Evolutionary conservation across 2,329 filamentous ascomycete species (phyloP), one percentile per base, ranked within the genome.

Genomic region (Calonectria leucothoes): DNA sequence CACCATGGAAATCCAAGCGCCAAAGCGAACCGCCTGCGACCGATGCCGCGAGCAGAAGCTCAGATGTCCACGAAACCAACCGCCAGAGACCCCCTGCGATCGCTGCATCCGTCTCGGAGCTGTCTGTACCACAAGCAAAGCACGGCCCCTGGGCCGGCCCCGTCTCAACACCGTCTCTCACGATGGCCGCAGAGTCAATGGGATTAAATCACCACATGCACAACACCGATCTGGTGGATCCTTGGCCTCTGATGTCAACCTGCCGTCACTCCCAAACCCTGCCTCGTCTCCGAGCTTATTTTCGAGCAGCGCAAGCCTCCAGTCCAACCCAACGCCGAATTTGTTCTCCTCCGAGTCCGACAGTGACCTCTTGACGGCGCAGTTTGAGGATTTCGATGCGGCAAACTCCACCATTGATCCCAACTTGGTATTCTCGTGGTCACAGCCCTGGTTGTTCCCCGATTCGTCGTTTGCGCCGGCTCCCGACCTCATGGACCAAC

Each of bases 11-110:
- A 42, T 45, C 59, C 59, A 64, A 64, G 59, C 59, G 39, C 59
- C 59, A 31, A 64, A 64, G 23, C 42, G 59, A 64, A 45, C 37
- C 17, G 59, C 59, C 39, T 64, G 59, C 59, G 59, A 64, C 20
- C 59, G 59, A 48, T 64, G 59, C 59, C 59, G 59, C 10, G 59
- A 64, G 8, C 59, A 64, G 27, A 64, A 64, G 39, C 59, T 64
- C 39, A 42, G 23, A 15, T 64, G 59, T 45, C 37, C 37, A 37
- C 59, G 59, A 29, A 64, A 23, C 27, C 59, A 64, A 48, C 59
- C 25, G 6, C 25, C 37, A 4, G 27, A 64, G 20, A 48, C 1
- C 37, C 25, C 59, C 10, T 64, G 59, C 59, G 59, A 64, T 42
- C 59, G 59, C 15, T 64, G 59, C 17, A 23, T 45, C 42, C 59